Evolutionary conservation across 1,284 basidiomycete species (phyloP).

Genomic region (Papiliotrema fonsecae): DNA sequence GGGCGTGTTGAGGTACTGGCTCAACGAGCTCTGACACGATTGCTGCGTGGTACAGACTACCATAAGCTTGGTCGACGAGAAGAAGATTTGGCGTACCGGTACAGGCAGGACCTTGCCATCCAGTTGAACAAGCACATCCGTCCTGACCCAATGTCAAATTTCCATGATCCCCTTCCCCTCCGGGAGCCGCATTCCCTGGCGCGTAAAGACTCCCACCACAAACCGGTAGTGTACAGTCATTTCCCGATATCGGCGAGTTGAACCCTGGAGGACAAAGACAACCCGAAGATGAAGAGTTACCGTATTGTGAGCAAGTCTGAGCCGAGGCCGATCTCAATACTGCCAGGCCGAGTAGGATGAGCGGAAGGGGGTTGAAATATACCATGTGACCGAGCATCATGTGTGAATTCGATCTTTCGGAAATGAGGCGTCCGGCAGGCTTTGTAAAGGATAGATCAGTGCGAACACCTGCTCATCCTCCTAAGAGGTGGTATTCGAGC

Average conservation of each 20-base stretch:
- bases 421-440: no score
- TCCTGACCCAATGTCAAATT: constrained; percentile 58
- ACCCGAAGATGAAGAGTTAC: constrained; percentile 53
- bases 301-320: constrained; percentile 76
- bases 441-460: no score
- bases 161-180: constrained; percentile 52
- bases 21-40: constrained; percentile 19
- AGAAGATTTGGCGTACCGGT: constrained; percentile 51
- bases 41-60: constrained; percentile 28
- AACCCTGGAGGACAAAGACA: constrained; percentile 70
- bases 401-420: no score
- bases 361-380: no score
- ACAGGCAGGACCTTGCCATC: constrained; percentile 72
- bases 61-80: neutral
- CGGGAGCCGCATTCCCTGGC: constrained; percentile 40
- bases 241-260: constrained; percentile 16
- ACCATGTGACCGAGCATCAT: no score
- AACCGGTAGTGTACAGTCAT: constrained; percentile 49
- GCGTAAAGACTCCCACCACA: constrained; percentile 73
- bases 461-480: no score
- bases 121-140: constrained; percentile 60
- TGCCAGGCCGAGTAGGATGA: no score
- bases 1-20: constrained; percentile 50
- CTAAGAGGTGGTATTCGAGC: no score
- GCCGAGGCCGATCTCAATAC: no score